Evolutionary conservation across 1,284 basidiomycete species (phyloP).

Genomic region (Cutaneotrichosporon sp.): DNA sequence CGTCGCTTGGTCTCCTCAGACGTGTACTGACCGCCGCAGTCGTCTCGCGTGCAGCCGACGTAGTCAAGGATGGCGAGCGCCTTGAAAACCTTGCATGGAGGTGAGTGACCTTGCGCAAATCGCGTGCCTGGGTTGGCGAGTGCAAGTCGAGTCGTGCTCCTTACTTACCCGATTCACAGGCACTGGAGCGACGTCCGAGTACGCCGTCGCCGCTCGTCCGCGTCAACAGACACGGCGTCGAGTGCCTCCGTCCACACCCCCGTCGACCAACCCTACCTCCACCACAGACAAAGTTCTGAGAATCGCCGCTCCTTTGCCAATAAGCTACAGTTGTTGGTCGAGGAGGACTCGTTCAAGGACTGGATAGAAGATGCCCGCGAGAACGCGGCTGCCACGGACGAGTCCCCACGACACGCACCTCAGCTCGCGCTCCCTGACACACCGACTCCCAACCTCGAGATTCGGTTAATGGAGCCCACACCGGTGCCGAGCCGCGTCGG

Average conservation of each 20-base stretch:
- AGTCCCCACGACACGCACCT: background rate
- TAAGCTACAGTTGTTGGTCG: constrained; percentile 41
- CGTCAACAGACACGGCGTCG: constrained; percentile 32
- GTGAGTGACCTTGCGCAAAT: constrained; percentile 19
- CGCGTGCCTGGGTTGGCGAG: constrained; percentile 4
- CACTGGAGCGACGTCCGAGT: constrained; percentile 38
- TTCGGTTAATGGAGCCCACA: constrained; percentile 49
- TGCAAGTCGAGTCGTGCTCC: constrained; percentile 1
- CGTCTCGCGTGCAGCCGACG: constrained; percentile 45
- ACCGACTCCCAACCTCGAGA: constrained; percentile 42
- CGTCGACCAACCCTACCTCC: constrained; percentile 19
- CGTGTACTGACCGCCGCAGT: constrained; percentile 26
- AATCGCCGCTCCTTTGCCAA: constrained; percentile 39
- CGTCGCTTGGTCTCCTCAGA: background rate
- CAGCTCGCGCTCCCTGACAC: constrained; percentile 29
- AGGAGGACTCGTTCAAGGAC: constrained; percentile 46
- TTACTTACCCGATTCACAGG: constrained; percentile 18
- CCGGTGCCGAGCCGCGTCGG: constrained; percentile 48
- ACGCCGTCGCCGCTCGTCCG: constrained; percentile 29
- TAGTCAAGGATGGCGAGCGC: constrained; percentile 49
- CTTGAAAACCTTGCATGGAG: constrained; percentile 50
- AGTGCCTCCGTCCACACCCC: constrained; percentile 36
- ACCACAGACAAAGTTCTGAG: constrained; percentile 28
- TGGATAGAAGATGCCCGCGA: constrained; percentile 47
- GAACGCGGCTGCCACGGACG: background rate